Conservation (phyloP, 2,329 filamentous ascomycete genomes). For the Chalaropsis ovoidea region DNA sequence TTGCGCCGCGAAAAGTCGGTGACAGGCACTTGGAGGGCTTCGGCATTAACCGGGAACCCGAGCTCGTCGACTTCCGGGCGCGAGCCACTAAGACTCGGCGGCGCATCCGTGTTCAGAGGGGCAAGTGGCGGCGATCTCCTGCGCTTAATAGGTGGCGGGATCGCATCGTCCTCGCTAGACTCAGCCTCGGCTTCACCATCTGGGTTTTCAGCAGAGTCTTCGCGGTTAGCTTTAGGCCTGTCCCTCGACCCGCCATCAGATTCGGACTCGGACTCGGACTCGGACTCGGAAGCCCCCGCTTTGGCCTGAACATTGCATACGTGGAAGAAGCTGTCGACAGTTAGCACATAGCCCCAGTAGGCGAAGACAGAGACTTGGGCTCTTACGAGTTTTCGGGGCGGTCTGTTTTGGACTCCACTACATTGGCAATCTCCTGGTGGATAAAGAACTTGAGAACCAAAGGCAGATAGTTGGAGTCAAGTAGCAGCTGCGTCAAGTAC, state of each 20-base stretch:
- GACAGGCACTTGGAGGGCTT: slow-evolving; percentile 64
- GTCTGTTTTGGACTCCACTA: slow-evolving; percentile 77
- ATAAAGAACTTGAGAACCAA: slow-evolving; percentile 88
- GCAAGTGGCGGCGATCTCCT: slow-evolving; percentile 40
- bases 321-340: slow-evolving; percentile 62
- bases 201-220: background rate
- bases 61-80: slow-evolving; percentile 71
- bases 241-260: background rate
- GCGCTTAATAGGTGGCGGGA: slow-evolving; percentile 69
- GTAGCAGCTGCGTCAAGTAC: slow-evolving; percentile 81
- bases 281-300: slow-evolving; percentile 25
- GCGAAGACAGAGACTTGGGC: background rate
- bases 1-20: slow-evolving; percentile 87
- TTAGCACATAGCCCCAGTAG: background rate
- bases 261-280: background rate
- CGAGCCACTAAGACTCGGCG: slow-evolving; percentile 6
- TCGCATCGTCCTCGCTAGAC: slow-evolving; percentile 65
- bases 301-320: slow-evolving; percentile 68
- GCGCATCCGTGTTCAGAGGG: slow-evolving; percentile 28
- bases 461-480: slow-evolving; percentile 92
- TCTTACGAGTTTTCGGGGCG: slow-evolving; percentile 66
- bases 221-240: background rate
- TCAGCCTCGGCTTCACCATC: slow-evolving; percentile 27
- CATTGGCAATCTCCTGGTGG: slow-evolving; percentile 83
- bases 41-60: slow-evolving; percentile 59